Evolutionary conservation across 768 basidiomycete species (phyloP).

Genomic region (Mycena amicta): DNA sequence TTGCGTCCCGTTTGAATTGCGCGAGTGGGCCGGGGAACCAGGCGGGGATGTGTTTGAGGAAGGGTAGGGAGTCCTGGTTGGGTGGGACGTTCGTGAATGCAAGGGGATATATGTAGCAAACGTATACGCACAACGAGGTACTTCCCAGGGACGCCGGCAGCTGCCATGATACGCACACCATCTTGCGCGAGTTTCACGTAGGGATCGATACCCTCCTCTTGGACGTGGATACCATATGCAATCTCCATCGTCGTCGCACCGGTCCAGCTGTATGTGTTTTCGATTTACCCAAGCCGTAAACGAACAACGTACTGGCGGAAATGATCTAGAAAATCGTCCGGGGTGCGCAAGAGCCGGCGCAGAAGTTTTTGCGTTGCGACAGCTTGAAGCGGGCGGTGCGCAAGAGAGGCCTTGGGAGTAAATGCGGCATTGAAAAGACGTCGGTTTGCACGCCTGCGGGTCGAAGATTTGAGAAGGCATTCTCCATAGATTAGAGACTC

Average conservation of each 20-base stretch:
- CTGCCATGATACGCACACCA: conserved; percentile 25
- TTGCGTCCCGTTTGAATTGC: conserved; percentile 46
- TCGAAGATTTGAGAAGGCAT: conserved; percentile 1
- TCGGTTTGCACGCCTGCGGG: not conserved
- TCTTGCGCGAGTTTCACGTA: conserved; percentile 31
- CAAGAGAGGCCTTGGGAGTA: too few relatives aligned
- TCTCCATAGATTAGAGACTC: conserved; percentile 2
- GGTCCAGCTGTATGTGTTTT: conserved; percentile 17
- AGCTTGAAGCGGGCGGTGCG: conserved; percentile 2
- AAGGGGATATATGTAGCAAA: too few relatives aligned
- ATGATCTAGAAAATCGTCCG: not conserved
- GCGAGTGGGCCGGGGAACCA: conserved; percentile 55
- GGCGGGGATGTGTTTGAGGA: conserved; percentile 44
- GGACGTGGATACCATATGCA: conserved; percentile 34
- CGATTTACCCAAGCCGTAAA: too few relatives aligned
- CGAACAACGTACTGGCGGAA: too few relatives aligned
- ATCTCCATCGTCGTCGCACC: conserved; percentile 32
- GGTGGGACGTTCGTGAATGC: too few relatives aligned
- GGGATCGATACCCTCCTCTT: conserved; percentile 32
- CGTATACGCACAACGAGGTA: conserved; percentile 35
- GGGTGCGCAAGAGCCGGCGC: not conserved
- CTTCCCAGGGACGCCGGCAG: conserved; percentile 28
- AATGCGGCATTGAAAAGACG: too few relatives aligned
- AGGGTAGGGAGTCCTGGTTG: conserved; percentile 5
- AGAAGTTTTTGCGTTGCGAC: conserved; percentile 13